phyloP scores from a whole-genome alignment of 371 early-diverging fungal genomes.

The Syncephalastrum racemosum region DNA sequence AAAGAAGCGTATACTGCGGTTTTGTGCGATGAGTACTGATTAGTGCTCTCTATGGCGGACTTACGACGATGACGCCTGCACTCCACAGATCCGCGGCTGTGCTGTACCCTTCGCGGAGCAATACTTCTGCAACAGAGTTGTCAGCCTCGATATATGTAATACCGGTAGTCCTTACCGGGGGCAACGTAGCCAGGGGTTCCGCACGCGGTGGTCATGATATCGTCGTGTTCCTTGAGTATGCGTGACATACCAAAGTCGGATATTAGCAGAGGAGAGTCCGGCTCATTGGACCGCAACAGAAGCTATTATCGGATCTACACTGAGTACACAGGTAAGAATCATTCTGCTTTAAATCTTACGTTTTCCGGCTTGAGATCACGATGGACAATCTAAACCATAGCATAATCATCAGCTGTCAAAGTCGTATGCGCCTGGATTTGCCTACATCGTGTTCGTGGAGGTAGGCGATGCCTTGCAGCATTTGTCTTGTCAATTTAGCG shows the following conservation, averaged over 20 bases:
- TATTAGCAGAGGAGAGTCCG: slow-evolving; percentile 61
- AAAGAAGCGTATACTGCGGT: slow-evolving; percentile 71
- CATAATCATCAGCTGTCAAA: background rate
- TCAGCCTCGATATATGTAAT: too few species aligned
- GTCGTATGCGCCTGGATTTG: background rate
- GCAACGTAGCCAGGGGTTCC: slow-evolving; percentile 91
- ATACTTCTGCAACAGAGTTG: slow-evolving; percentile 49
- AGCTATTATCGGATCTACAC: slow-evolving; percentile 28
- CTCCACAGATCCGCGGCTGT: slow-evolving; percentile 87
- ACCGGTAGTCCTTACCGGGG: slow-evolving; percentile 31
- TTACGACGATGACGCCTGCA: slow-evolving; percentile 82
- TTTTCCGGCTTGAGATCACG: slow-evolving; percentile 89
- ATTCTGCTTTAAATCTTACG: slow-evolving; percentile 17
- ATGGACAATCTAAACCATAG: slow-evolving; percentile 66
- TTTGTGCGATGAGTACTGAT: background rate
- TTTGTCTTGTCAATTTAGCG: slow-evolving; percentile 62
- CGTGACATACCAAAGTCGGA: slow-evolving; percentile 86
- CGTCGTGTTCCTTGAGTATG: slow-evolving; percentile 64
- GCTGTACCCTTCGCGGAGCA: slow-evolving; percentile 65
- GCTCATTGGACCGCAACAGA: slow-evolving; percentile 52
- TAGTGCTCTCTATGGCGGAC: background rate
- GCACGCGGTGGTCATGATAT: slow-evolving; percentile 74
- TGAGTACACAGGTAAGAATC: too few species aligned
- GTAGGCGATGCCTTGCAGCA: slow-evolving; percentile 78
- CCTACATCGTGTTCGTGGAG: slow-evolving; percentile 70